phyloP scores from a whole-genome alignment of 2,329 filamentous ascomycete species.

The Microdochium paspali region DNA sequence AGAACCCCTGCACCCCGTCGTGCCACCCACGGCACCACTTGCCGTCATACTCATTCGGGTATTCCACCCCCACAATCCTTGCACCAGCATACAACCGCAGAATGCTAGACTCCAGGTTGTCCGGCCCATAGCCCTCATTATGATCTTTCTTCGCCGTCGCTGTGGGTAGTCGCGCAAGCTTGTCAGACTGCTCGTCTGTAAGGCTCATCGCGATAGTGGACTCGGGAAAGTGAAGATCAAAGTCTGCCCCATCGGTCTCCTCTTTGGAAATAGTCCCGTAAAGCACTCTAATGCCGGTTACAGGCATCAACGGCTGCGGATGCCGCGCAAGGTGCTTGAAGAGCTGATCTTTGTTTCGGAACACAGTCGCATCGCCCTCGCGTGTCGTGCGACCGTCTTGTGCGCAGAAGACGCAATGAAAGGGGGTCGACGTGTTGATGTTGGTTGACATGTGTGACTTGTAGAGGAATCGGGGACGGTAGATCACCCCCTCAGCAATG shows the following conservation, averaged over 20 bases:
- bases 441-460: constrained; percentile 28
- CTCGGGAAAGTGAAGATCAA: constrained; percentile 26
- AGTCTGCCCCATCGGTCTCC: constrained; percentile 14
- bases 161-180: constrained; percentile 16
- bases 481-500: constrained; percentile 21
- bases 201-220: constrained; percentile 18
- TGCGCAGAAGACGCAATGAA: constrained; percentile 29
- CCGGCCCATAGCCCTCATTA: constrained; percentile 23
- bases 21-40: constrained; percentile 25
- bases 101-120: constrained; percentile 20
- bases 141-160: constrained; percentile 25
- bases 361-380: constrained; percentile 32
- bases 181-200: constrained; percentile 14
- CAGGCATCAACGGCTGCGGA: constrained; percentile 26
- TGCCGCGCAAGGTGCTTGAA: constrained; percentile 28
- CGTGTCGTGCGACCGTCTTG: constrained; percentile 20
- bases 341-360: constrained; percentile 24
- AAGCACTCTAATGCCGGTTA: constrained; percentile 25
- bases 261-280: constrained; percentile 20
- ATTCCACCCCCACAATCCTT: constrained; percentile 20
- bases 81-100: constrained; percentile 27
- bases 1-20: constrained; percentile 16
- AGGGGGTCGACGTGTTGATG: constrained; percentile 20
- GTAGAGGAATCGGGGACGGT: constrained; percentile 29
- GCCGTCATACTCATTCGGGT: constrained; percentile 22